These are phyloP conservation scores for Alternaria incomplexa DNA, from an alignment of 2,329 filamentous ascomycete genomes.

Conservation along the genomic window DNA sequence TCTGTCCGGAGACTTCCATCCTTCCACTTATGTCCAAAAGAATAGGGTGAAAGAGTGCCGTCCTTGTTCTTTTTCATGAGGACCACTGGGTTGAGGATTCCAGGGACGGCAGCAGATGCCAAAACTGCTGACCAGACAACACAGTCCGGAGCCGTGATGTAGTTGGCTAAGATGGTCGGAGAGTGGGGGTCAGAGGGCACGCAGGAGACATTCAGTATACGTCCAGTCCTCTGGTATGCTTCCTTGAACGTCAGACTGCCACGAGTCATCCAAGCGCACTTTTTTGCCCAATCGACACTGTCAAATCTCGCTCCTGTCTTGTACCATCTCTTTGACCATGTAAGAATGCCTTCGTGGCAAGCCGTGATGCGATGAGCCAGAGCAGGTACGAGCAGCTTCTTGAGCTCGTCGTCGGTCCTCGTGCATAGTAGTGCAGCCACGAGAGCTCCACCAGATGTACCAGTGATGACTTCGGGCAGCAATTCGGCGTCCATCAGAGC, in stretches of 20 bases:
- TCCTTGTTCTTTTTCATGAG: slow-evolving; percentile 84
- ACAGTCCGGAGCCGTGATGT: slow-evolving; percentile 92
- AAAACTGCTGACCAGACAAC: slow-evolving; percentile 98
- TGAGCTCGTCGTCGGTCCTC: slow-evolving; percentile 88
- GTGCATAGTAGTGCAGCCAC: slow-evolving; percentile 88
- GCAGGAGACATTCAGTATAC: slow-evolving; percentile 94
- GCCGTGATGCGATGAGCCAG: slow-evolving; percentile 85
- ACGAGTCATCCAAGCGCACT: slow-evolving; percentile 86
- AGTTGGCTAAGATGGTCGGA: slow-evolving; percentile 90
- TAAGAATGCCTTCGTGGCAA: slow-evolving; percentile 76
- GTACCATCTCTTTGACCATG: slow-evolving; percentile 87
- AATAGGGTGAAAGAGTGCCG: slow-evolving; percentile 83
- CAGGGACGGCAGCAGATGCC: slow-evolving; percentile 92
- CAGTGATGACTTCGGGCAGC: slow-evolving; percentile 92
- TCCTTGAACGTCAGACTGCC: slow-evolving; percentile 94
- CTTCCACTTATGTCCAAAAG: slow-evolving; percentile 99
- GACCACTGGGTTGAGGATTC: slow-evolving; percentile 93
- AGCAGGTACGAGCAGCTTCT: slow-evolving; percentile 81
- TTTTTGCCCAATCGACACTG: slow-evolving; percentile 85
- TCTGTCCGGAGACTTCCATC: slow-evolving; percentile 93
- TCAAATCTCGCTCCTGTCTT: slow-evolving; percentile 93
- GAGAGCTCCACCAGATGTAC: slow-evolving; percentile 91
- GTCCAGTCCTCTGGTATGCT: slow-evolving; percentile 90
- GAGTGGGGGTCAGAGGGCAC: slow-evolving; percentile 96
- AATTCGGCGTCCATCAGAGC: slow-evolving; percentile 85